These are phyloP conservation scores for Fusarium sp. DNA, from an alignment of 2,329 filamentous ascomycete species.

Conservation along the genomic window DNA sequence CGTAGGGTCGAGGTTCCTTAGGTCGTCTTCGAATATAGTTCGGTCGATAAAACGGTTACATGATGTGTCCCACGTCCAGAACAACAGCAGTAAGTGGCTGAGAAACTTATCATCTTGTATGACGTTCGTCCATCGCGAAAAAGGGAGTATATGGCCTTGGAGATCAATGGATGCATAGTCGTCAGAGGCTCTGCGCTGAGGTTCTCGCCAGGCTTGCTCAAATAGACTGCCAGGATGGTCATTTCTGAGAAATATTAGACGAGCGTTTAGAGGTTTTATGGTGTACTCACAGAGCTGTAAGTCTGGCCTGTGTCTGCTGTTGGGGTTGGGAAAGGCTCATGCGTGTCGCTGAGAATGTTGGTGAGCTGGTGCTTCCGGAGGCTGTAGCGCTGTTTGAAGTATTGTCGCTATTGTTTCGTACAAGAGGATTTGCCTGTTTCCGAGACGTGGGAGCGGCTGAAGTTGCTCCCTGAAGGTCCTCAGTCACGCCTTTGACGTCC, in stretches of 20 bases:
- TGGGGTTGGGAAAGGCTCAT: background rate
- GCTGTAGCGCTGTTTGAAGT: background rate
- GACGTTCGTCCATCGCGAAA: conserved; percentile 24
- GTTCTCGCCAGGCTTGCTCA: conserved; percentile 1
- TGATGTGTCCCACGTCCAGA: conserved; percentile 25
- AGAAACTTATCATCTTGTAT: conserved; percentile 15
- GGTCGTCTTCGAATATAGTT: conserved; percentile 22
- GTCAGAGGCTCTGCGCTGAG: background rate
- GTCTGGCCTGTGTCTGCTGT: background rate
- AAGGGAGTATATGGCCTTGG: conserved; percentile 4
- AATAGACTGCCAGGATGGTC: background rate
- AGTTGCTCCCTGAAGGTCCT: background rate
- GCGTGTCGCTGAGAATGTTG: background rate
- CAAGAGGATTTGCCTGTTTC: background rate
- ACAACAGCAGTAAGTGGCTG: conserved; percentile 14
- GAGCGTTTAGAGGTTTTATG: too few species aligned
- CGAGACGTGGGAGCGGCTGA: background rate
- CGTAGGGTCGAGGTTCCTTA: conserved; percentile 8
- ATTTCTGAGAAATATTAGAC: background rate
- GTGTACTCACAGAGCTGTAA: conserved; percentile 15
- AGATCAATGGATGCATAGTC: background rate
- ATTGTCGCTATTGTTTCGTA: background rate
- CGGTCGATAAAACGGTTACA: conserved; percentile 23
- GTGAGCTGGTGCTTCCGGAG: background rate
- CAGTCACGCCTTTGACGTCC: conserved; percentile 5